phyloP scores from a whole-genome alignment of 2,329 filamentous ascomycete species.

The Diplodia scrobiculata region DNA sequence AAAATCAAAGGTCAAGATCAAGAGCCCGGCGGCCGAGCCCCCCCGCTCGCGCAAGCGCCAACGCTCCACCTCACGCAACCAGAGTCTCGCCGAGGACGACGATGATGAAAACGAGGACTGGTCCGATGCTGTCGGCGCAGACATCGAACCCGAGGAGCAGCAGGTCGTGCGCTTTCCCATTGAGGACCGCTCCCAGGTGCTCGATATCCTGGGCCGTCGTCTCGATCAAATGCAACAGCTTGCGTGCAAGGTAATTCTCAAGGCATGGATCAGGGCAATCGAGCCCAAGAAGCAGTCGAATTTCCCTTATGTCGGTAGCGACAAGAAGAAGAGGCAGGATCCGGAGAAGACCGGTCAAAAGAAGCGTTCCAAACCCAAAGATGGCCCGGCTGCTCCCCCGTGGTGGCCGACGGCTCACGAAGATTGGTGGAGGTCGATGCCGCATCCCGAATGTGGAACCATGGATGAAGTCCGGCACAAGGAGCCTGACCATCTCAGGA shows the following conservation, averaged over 20 bases:
- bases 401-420: slow-evolving; percentile 41
- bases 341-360: slow-evolving; percentile 5
- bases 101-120: slow-evolving; percentile 28
- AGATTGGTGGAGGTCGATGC: slow-evolving; percentile 24
- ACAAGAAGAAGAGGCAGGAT: slow-evolving; percentile 53
- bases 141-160: slow-evolving; percentile 18
- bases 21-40: slow-evolving; percentile 17
- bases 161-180: slow-evolving; percentile 17
- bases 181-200: slow-evolving; percentile 15
- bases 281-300: slow-evolving; percentile 77
- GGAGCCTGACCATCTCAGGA: slow-evolving; percentile 73
- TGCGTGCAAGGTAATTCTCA: slow-evolving; percentile 71
- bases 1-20: slow-evolving; percentile 21
- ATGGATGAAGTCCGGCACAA: slow-evolving; percentile 60
- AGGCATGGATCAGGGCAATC: slow-evolving; percentile 73
- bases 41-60: slow-evolving; percentile 24
- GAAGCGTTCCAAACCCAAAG: slow-evolving; percentile 44
- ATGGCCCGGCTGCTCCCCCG: slow-evolving; percentile 42
- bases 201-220: slow-evolving; percentile 38
- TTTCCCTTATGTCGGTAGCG: slow-evolving; percentile 69
- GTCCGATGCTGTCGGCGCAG: slow-evolving; percentile 12
- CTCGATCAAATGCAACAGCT: slow-evolving; percentile 70
- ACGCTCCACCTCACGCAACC: slow-evolving; percentile 28
- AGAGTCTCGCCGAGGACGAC: slow-evolving; percentile 26
- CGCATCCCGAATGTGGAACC: slow-evolving; percentile 12